Evolutionary conservation across 768 basidiomycete species (phyloP), one percentile per base, ranked within the genome.

Genomic region (Pleurotus eryngii): DNA sequence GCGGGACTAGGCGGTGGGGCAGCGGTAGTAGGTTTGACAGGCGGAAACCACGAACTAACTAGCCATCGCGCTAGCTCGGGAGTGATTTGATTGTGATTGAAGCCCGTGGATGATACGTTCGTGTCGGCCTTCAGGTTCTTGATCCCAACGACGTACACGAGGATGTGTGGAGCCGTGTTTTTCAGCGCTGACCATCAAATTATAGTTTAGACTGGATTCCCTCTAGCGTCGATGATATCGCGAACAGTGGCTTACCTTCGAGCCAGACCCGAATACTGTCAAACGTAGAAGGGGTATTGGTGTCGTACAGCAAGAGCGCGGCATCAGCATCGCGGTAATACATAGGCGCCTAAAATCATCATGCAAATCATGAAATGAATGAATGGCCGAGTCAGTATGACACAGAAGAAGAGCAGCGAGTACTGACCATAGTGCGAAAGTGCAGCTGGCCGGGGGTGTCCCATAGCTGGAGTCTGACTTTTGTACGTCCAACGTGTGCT

Each of bases 381-480:
- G 27, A 30, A 30, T 30, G 30, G 6, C 7, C 30, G 7, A 8
- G 30, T 35, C 30, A 35, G 30, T 35, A 35, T 11, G 30, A 11
- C 30, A 35, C 9, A 8, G 8, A 35, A 35, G 8, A 11, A 30
- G 2, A 35, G 30, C 3, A 35, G 11, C 30, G 30, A 35, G 11
- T 35, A n/a, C 51, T 20, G n/a, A 53, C 51, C 51, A 53, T 53
- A 24, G 51, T 53, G 4, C 51, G 51, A 42, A 53, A 53, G n/a
- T 22, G 38, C 22, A 39, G 17, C 15, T 37, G 51, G 24, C 51
- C 51, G 5, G 51, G 51, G 0, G 51, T 53, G 51, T 53, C 51
- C 51, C 51, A 53, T 39, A 53, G 51, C 39, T 53, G 51, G 20
- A 53, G 51, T 22, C 51, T n/a, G 39, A 53, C 51, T 30, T 53